Percentiles rank a stretch among this genome's conserved stretches.
These are phyloP conservation scores for Croton setiger DNA, from an alignment of 441 rosid genomes.

Conservation along the genomic window DNA sequence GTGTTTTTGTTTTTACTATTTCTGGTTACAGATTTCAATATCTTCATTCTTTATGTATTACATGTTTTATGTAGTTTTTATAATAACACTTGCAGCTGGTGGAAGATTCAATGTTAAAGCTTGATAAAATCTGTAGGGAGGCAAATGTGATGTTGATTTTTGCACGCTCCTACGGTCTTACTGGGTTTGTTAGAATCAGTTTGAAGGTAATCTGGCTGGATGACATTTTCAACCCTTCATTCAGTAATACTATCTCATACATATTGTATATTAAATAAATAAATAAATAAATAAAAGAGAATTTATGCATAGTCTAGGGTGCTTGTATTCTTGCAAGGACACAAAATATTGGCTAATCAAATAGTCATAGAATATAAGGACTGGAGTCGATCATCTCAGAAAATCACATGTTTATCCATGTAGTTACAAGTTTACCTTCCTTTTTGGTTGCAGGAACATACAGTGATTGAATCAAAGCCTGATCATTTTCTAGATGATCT, in stretches of 20 bases:
- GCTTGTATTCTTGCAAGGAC: background rate
- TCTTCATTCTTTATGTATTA: background rate
- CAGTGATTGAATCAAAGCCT: constrained; percentile 88
- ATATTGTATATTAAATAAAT: constrained; percentile 8
- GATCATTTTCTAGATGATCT: constrained; percentile 94
- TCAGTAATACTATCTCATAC: background rate
- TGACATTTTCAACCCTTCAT: background rate
- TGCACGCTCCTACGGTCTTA: constrained; percentile 94
- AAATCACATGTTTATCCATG: background rate
- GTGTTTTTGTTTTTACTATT: too few species aligned
- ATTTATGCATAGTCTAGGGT: background rate
- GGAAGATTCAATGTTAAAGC: constrained; percentile 78
- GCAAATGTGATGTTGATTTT: constrained; percentile 81
- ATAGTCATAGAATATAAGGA: background rate
- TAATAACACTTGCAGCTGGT: constrained; percentile 51
- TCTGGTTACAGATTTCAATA: background rate
- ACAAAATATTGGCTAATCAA: background rate
- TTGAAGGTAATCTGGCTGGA: constrained; percentile 53
- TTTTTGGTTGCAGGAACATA: constrained; percentile 60
- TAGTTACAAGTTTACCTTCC: constrained; percentile 3
- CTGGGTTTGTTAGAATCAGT: constrained; percentile 80
- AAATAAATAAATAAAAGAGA: too few species aligned
- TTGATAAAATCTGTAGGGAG: constrained; percentile 77
- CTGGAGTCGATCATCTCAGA: background rate
- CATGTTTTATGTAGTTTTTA: constrained; percentile 9